Evolutionary conservation across 257 asterid genomes (phyloP).

Genomic region (Nyctanthes arbortristis): DNA sequence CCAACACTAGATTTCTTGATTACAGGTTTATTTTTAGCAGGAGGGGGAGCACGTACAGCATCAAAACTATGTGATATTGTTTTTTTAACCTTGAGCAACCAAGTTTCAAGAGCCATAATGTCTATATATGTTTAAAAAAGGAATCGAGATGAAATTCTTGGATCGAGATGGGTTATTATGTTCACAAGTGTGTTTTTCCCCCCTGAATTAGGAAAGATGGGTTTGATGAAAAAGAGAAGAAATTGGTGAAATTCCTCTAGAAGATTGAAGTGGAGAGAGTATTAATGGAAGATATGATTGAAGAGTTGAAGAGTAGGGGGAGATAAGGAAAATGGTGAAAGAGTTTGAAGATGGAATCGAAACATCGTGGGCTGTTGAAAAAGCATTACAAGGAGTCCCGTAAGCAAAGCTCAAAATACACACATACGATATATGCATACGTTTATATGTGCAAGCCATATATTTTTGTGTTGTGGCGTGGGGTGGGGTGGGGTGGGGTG

Average conservation of each 20-base stretch:
- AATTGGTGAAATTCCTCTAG: not conserved
- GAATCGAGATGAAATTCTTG: not conserved
- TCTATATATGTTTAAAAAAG: not conserved
- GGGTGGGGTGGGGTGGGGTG: too few species aligned
- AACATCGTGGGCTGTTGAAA: conserved; percentile 66
- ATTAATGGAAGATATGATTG: conserved; percentile 37
- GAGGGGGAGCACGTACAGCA: conserved; percentile 40
- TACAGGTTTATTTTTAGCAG: conserved; percentile 26
- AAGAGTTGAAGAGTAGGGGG: conserved; percentile 36
- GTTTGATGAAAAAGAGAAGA: conserved; percentile 10
- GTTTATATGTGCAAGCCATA: too few species aligned
- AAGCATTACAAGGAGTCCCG: conserved; percentile 32
- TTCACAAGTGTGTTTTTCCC: conserved; percentile 24
- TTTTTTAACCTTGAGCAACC: conserved; percentile 69
- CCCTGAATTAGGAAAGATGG: conserved; percentile 26
- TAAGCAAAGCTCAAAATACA: conserved; percentile 15
- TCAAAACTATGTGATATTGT: conserved; percentile 52
- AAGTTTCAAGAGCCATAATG: conserved; percentile 66
- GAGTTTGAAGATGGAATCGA: conserved; percentile 32
- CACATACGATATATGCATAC: too few species aligned
- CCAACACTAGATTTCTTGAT: conserved; percentile 72
- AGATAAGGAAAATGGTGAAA: conserved; percentile 48
- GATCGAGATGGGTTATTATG: not conserved
- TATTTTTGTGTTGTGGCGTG: too few species aligned
- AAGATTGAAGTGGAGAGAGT: conserved; percentile 15